Evolutionary conservation across 2,329 filamentous ascomycete genomes (phyloP).

Genomic region (Colletotrichum falcatum): DNA sequence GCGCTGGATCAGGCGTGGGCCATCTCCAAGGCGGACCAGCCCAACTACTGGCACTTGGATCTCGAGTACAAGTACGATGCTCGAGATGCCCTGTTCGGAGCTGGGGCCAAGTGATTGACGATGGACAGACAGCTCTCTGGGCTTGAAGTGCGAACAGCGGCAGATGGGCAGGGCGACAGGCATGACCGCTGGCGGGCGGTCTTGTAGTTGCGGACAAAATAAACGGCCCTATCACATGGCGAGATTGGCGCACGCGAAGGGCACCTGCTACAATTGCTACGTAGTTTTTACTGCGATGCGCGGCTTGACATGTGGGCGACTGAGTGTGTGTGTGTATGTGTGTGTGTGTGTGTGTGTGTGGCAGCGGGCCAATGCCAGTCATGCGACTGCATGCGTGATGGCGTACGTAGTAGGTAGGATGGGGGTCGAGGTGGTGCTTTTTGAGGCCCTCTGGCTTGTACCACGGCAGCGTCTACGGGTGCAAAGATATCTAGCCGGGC

Average conservation of each 20-base stretch:
- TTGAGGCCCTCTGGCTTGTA: constrained; percentile 31
- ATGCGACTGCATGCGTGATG: constrained; percentile 38
- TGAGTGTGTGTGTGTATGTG: neutral
- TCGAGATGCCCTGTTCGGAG: constrained; percentile 67
- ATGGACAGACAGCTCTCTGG: neutral
- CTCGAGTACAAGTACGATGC: constrained; percentile 77
- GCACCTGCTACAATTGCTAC: neutral
- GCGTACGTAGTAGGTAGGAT: no score
- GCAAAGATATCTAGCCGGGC: constrained; percentile 7
- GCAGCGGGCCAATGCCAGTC: constrained; percentile 34
- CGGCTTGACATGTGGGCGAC: constrained; percentile 16
- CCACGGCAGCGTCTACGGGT: constrained; percentile 29
- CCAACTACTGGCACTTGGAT: constrained; percentile 69
- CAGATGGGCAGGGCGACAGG: constrained; percentile 1
- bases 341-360: constrained; percentile 10
- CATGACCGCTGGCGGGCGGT: neutral
- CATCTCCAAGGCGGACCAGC: constrained; percentile 69
- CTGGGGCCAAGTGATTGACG: constrained; percentile 51
- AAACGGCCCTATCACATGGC: constrained; percentile 32
- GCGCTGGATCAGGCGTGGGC: constrained; percentile 83
- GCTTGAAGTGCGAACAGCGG: constrained; percentile 13
- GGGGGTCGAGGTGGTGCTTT: constrained; percentile 18
- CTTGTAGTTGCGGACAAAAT: constrained; percentile 10
- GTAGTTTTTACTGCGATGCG: constrained; percentile 1
- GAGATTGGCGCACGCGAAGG: constrained; percentile 15